Conservation (phyloP, 805 yeast genomes). For the Starmerella floris region DNA sequence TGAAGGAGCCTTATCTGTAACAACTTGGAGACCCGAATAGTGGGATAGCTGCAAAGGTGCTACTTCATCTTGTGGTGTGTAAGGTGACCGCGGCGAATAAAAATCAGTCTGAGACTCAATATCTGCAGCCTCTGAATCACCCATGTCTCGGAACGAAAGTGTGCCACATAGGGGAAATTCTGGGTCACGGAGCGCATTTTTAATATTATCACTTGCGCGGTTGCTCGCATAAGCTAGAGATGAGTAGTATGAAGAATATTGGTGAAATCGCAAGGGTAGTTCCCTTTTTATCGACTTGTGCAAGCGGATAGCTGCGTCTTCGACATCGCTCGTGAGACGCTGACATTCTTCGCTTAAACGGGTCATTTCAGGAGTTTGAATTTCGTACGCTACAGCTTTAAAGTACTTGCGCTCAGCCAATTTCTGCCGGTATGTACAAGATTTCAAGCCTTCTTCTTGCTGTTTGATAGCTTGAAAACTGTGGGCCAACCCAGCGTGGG, state of each 20-base stretch:
- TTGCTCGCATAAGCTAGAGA: neutral
- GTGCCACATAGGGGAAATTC: neutral
- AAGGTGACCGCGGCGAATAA: neutral
- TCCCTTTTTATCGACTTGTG: constrained; percentile 4
- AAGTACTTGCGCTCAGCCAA: constrained; percentile 17
- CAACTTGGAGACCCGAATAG: no score
- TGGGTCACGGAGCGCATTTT: neutral
- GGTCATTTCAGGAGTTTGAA: neutral
- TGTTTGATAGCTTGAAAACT: constrained; percentile 15
- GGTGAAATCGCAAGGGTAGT: constrained; percentile 7
- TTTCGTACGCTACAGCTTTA: constrained; percentile 13
- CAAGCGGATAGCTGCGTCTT: constrained; percentile 2
- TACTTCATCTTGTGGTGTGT: neutral
- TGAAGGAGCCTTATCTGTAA: no score
- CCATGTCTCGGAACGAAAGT: neutral
- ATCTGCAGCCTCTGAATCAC: neutral
- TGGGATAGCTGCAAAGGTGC: neutral
- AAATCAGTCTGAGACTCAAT: neutral
- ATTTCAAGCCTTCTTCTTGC: constrained; percentile 16
- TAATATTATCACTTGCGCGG: neutral
- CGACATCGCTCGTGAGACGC: neutral
- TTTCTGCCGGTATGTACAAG: constrained; percentile 2
- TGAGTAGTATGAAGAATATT: constrained; percentile 1
- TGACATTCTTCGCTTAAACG: neutral
- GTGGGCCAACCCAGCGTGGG: constrained; percentile 10